phyloP scores from a whole-genome alignment of 2,329 filamentous ascomycete species.

The Shiraia bambusicola region DNA sequence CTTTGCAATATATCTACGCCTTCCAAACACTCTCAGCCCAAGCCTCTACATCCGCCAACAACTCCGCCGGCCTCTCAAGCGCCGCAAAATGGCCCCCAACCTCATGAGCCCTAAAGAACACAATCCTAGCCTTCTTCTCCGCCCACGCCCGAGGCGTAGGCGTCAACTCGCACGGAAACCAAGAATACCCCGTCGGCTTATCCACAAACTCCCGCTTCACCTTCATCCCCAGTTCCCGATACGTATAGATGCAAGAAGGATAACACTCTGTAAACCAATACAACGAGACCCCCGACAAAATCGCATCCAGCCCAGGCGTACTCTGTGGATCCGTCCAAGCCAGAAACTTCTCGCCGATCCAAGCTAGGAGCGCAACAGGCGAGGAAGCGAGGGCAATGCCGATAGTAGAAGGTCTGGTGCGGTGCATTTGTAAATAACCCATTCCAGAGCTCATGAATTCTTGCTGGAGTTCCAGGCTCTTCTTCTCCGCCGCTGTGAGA shows the following conservation, averaged over 20 bases:
- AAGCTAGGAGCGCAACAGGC: conserved; percentile 59
- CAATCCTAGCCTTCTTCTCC: conserved; percentile 41
- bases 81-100: conserved; percentile 53
- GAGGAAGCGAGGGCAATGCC: conserved; percentile 56
- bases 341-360: conserved; percentile 60
- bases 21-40: conserved; percentile 44
- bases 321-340: conserved; percentile 52
- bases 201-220: conserved; percentile 29
- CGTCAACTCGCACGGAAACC: conserved; percentile 47
- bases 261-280: conserved; percentile 59
- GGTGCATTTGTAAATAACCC: conserved; percentile 57
- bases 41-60: conserved; percentile 50
- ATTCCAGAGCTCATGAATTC: conserved; percentile 47
- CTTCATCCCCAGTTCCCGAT: conserved; percentile 47
- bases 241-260: conserved; percentile 53
- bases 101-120: conserved; percentile 41
- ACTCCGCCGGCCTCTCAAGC: conserved; percentile 46
- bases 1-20: not conserved
- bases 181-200: conserved; percentile 49
- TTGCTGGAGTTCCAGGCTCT: conserved; percentile 40
- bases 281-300: conserved; percentile 54
- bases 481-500: conserved; percentile 43
- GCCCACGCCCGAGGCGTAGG: conserved; percentile 46
- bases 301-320: conserved; percentile 42
- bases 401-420: conserved; percentile 58